These are phyloP conservation scores for Aphanomyces euteiches DNA, from an alignment of 352 stramenopile species.

Conservation along the genomic window DNA sequence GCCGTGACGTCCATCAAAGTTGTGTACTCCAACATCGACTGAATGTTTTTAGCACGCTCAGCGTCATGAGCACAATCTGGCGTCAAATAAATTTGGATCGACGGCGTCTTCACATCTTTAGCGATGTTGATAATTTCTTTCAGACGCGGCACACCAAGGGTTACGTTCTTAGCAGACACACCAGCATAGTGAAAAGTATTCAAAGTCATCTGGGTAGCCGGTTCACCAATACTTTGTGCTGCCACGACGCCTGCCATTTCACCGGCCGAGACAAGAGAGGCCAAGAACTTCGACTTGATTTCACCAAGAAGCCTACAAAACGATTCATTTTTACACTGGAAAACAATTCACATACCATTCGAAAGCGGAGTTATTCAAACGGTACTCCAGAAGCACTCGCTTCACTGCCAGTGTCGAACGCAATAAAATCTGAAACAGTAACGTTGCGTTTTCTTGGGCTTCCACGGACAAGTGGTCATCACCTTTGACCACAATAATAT, in stretches of 20 bases:
- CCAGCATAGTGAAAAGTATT: constrained; percentile 99
- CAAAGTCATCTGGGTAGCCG: constrained; percentile 99
- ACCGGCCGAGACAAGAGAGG: constrained; percentile 92
- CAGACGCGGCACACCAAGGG: constrained; percentile 97
- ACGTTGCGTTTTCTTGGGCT: constrained; percentile 97
- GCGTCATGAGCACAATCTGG: constrained; percentile 83
- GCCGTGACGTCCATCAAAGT: constrained; percentile 95
- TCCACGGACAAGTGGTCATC: constrained; percentile 93
- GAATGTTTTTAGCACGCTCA: constrained; percentile 87
- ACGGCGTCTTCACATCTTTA: constrained; percentile 97
- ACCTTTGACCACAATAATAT: constrained; percentile 95
- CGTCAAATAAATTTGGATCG: constrained; percentile 94
- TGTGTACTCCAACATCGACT: constrained; percentile 96
- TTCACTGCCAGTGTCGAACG: constrained; percentile 96
- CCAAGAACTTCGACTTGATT: constrained; percentile 96
- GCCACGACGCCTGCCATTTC: constrained; percentile 99
- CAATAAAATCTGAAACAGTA: constrained; percentile 97
- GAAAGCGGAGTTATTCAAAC: constrained; percentile 94
- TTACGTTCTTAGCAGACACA: constrained; percentile 99
- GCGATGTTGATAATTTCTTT: constrained; percentile 99
- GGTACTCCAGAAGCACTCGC: constrained; percentile 93
- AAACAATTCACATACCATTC: constrained; percentile 14
- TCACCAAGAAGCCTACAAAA: constrained; percentile 88
- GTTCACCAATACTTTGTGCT: constrained; percentile 98
- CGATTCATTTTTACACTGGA: constrained; percentile 74